Evolutionary conservation across 1,139 yeast genomes (phyloP).

Genomic region (Taphrina confusa): DNA sequence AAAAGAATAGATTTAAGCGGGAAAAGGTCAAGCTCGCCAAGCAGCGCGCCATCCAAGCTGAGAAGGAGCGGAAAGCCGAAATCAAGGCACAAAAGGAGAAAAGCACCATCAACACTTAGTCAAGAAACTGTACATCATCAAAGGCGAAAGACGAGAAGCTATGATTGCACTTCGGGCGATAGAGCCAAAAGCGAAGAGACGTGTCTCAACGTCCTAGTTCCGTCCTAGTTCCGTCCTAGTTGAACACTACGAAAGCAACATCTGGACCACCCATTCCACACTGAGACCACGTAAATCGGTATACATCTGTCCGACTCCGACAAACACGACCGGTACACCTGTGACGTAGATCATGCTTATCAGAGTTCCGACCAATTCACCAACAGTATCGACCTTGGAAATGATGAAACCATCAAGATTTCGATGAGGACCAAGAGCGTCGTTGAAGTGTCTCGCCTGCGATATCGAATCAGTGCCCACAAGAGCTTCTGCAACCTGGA

Average conservation of each 20-base stretch:
- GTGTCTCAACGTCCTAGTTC: no score
- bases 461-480: conserved; percentile 97
- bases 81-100: no score
- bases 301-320: conserved; percentile 96
- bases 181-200: no score
- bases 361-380: conserved; percentile 94
- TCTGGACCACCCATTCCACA: conserved; percentile 88
- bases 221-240: no score
- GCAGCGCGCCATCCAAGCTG: conserved; percentile 7
- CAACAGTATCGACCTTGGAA: conserved; percentile 95
- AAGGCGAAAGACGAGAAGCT: no score
- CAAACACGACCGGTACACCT: conserved; percentile 89
- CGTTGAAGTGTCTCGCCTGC: conserved; percentile 89
- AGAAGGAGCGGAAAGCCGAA: conserved; percentile 6
- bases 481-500: conserved; percentile 97
- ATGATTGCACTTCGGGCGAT: no score
- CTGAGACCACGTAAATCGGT: conserved; percentile 92
- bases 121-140: no score
- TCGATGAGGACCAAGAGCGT: conserved; percentile 84
- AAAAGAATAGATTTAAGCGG: conserved; percentile 43
- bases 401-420: conserved; percentile 86
- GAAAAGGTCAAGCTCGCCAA: conserved; percentile 22
- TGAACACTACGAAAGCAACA: conserved; percentile 53
- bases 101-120: no score
- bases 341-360: conserved; percentile 98